Evolutionary conservation across 768 basidiomycete species (phyloP), one percentile per base, ranked within the genome.

Genomic region (Termitomyces sp.): DNA sequence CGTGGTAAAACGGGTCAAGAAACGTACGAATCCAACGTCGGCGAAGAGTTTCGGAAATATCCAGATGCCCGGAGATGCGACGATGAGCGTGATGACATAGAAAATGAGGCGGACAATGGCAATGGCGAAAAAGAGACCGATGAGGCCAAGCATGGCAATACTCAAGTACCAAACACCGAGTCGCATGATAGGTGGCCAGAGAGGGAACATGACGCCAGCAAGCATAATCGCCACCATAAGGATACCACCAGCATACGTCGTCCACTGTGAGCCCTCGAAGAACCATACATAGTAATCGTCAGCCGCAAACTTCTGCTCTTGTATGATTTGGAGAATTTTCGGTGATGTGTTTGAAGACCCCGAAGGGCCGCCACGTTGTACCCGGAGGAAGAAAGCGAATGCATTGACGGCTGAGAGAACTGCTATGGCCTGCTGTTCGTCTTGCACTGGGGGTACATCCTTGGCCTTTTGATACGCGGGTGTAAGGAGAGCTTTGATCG

Each of bases 31-130:
- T 70, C 97, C 95, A 52, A 98, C 96, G 65, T 99, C 96, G 13
- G 96, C 97, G 61, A 99, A 98, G 31, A 99, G 75, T 67, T 96
- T 88, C 0, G 97, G 97, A 78, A 98, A 99, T 74, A 98, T 89
- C 97, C 97, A 99, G 45, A 99, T 97, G 40, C 95, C 97, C 13
- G 93, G 93, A 56, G 86, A 84, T 31, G 84, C 86, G 53, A 84
- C 84, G 64, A 98, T 71, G 60, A 95, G 68, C n/a, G 96, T 95
- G 64, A 94, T 83, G 70, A 95, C 80, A 73, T 94, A 98, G 75
- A 98, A 88, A 63, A 99, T 89, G 51, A 98, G 76, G 48, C 97
- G 84, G 50, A 98, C 78, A 60, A 98, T 84, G 15, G 94, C 92
- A 56, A 98, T 81, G 11, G 70, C 94, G 66, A 98, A 93, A 76